Base-by-base conservation (phyloP, 768 basidiomycete species). In the Naganishia vishniacii region DNA sequence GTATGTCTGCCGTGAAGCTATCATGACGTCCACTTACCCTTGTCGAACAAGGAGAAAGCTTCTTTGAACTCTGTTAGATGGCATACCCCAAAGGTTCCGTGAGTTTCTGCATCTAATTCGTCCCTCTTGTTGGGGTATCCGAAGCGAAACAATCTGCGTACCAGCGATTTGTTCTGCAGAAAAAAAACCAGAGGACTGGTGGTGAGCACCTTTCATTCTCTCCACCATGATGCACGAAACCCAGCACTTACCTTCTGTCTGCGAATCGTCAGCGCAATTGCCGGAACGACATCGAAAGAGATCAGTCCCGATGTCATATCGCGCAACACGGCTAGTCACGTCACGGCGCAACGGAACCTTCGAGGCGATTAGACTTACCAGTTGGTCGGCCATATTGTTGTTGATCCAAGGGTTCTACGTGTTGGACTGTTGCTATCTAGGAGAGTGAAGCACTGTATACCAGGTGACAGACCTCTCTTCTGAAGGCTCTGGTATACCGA, bases 11-110 rank as follows among this genome's bases (percentile, higher is more conserved):
- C n/a, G n/a, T n/a, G n/a, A n/a, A n/a, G n/a, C n/a, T n/a, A n/a
- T n/a, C n/a, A 9, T 4, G 25, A 45, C 11, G 3, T 9, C 91
- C 89, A 26, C 53, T 41, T 23, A 56, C 53, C 53, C 79, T 91
- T 93, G 82, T 95, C 91, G 78, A 98, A 97, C 23, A 98, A 84
- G 65, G 92, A 91, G 81, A 98, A 97, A 53, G 93, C 93, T 82
- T 97, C 94, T 83, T 94, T 97, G 85, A 93, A 97, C 80, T 94
- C 91, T 89, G 76, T 41, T 64, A 37, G 15, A 40, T 20, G 45
- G 34, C 34, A 42, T 12, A 40, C 8, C 29, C 32, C 29, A 34
- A 41, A 12, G 37, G 34, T 20, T 41, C 26, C 40, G 25, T 53
- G 18, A 65, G 23, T 13, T 32, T 41, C 12, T n/a, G 20, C 18